Conservation (phyloP, 2,329 filamentous ascomycete species). For the Talaromyces sp. region DNA sequence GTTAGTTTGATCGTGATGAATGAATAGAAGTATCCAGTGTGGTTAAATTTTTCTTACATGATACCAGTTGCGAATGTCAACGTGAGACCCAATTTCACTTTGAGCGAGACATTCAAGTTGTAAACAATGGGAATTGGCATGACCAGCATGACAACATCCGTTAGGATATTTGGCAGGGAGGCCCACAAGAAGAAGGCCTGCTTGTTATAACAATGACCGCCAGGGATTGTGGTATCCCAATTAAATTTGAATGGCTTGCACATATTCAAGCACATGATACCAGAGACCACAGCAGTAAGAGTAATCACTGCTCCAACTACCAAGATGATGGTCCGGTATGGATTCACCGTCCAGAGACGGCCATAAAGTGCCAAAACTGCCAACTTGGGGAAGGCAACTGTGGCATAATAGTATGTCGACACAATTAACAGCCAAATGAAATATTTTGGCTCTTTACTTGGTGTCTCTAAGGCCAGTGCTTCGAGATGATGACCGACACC, state of each 20-base stretch:
- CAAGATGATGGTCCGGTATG: not conserved
- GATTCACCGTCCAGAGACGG: conserved; percentile 2
- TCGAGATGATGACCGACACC: not conserved
- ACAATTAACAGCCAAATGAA: not conserved
- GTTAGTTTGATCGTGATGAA: not conserved
- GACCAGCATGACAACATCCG: not conserved
- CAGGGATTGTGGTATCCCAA: not conserved
- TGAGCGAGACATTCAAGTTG: not conserved
- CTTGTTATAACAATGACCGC: not conserved
- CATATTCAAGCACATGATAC: not conserved
- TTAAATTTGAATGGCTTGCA: not conserved
- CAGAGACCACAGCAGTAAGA: not conserved
- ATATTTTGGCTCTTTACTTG: not conserved
- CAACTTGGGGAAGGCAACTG: not conserved
- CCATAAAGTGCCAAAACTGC: not conserved
- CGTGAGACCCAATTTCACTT: not conserved
- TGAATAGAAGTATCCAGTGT: not conserved
- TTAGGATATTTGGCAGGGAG: not conserved
- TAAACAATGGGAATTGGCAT: not conserved
- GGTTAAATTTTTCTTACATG: not conserved
- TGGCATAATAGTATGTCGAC: not conserved
- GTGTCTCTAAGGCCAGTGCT: not conserved
- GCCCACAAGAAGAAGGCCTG: conserved; percentile 1
- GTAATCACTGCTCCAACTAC: not conserved
- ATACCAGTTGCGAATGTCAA: not conserved